A percentile compares a stretch with the other conserved stretches of the same genome.
Evolutionary conservation across 1,139 yeast genomes (phyloP).

Genomic region (Yamadazyma sp.): DNA sequence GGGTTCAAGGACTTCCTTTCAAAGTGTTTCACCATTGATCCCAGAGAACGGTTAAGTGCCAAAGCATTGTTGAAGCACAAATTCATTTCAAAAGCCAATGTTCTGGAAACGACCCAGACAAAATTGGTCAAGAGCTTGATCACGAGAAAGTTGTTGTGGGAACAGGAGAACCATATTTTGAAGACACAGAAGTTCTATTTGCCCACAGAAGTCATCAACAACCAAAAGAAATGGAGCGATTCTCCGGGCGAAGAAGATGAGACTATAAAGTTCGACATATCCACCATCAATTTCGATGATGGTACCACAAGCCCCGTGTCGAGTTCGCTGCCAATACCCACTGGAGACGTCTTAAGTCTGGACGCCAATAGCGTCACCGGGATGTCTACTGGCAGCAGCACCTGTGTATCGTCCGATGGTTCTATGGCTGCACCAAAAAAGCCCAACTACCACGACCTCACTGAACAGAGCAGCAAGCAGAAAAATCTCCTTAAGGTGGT

Average conservation of each 20-base stretch:
- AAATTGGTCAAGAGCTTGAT: slow-evolving; percentile 31
- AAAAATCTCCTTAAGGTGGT: slow-evolving; percentile 25
- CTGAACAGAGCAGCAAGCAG: slow-evolving; percentile 21
- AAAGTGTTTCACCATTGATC: slow-evolving; percentile 65
- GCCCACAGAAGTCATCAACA: slow-evolving; percentile 38
- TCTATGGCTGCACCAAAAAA: slow-evolving; percentile 4
- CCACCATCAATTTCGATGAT: slow-evolving; percentile 24
- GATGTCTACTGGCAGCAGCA: neutral
- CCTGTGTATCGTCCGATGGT: neutral
- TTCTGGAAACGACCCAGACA: slow-evolving; percentile 6
- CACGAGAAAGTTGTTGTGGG: slow-evolving; percentile 42
- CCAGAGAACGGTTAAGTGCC: slow-evolving; percentile 60
- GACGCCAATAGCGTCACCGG: neutral
- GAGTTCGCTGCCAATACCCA: neutral
- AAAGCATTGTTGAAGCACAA: slow-evolving; percentile 56
- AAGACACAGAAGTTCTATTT: slow-evolving; percentile 37
- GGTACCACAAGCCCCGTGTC: neutral
- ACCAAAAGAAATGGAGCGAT: slow-evolving; percentile 37
- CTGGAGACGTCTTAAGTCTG: neutral
- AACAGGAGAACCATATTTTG: slow-evolving; percentile 37
- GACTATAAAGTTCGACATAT: slow-evolving; percentile 38
- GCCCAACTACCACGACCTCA: slow-evolving; percentile 11
- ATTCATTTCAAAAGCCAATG: slow-evolving; percentile 42
- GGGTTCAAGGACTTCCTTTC: slow-evolving; percentile 56
- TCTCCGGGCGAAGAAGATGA: slow-evolving; percentile 15